Percentiles rank a stretch among this genome's conserved stretches.
Evolutionary conservation across 768 basidiomycete genomes (phyloP).

Genomic region (Lactarius indigo): DNA sequence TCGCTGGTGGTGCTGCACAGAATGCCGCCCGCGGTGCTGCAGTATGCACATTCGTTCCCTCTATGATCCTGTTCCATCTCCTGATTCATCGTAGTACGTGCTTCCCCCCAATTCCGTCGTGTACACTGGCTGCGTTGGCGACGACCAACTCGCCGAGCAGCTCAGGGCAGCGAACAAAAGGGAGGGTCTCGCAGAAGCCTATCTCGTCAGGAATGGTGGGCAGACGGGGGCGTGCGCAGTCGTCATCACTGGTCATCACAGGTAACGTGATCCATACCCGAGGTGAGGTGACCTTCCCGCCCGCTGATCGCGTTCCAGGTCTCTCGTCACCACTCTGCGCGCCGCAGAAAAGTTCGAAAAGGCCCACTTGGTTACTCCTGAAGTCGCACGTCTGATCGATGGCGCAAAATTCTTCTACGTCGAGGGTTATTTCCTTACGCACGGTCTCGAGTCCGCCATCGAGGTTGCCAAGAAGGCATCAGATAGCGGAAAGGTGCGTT

Average conservation of each 20-base stretch:
- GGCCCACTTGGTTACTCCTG: constrained; percentile 71
- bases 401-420: constrained; percentile 88
- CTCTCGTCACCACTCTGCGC: constrained; percentile 87
- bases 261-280: constrained; percentile 45
- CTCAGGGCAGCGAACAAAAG: constrained; percentile 86
- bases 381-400: constrained; percentile 72
- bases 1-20: constrained; percentile 96
- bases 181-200: constrained; percentile 85
- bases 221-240: constrained; percentile 98
- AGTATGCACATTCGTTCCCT: constrained; percentile 45
- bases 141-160: constrained; percentile 88
- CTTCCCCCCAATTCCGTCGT: constrained; percentile 86
- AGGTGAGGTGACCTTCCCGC: not conserved
- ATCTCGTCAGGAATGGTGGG: constrained; percentile 81
- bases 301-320: constrained; percentile 43
- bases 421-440: constrained; percentile 92
- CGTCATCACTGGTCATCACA: constrained; percentile 87
- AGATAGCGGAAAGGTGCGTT: constrained; percentile 65
- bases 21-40: constrained; percentile 96
- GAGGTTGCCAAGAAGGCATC: constrained; percentile 77
- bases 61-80: not conserved
- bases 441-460: constrained; percentile 70
- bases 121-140: constrained; percentile 91
- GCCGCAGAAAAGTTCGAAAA: constrained; percentile 87
- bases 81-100: constrained; percentile 62